A percentile compares a stretch with the other conserved stretches of the same genome.
Evolutionary conservation across 1,284 basidiomycete species (phyloP).

Genomic region (Fomitopsis betulina): DNA sequence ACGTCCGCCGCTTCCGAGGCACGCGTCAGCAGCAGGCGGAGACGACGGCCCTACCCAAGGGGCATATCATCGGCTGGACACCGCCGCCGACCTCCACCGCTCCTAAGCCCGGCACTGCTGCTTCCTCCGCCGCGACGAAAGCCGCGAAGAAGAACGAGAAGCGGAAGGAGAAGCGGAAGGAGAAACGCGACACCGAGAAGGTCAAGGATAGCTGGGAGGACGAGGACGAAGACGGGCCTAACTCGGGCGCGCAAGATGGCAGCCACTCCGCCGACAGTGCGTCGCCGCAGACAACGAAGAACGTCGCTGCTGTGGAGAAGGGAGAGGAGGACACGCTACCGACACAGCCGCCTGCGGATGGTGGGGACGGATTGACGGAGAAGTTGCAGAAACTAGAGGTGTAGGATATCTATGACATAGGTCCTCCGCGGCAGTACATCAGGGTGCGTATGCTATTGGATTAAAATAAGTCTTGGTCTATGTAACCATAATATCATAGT

Average conservation of each 20-base stretch:
- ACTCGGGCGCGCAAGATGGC: conserved; percentile 14
- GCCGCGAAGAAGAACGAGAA: conserved; percentile 80
- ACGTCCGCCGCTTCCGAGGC: conserved; percentile 81
- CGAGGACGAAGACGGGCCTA: conserved; percentile 51
- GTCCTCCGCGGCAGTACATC: neutral
- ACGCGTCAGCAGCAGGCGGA: conserved; percentile 73
- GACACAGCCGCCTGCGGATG: conserved; percentile 5
- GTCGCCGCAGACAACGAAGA: conserved; percentile 14
- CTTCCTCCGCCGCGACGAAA: conserved; percentile 36
- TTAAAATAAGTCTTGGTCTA: conserved; percentile 2
- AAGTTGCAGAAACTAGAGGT: conserved; percentile 42
- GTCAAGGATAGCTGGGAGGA: conserved; percentile 77
- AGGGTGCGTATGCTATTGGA: conserved; percentile 3
- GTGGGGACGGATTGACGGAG: conserved; percentile 32
- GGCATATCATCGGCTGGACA: conserved; percentile 75
- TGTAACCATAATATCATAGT: conserved; percentile 8
- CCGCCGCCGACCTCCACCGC: conserved; percentile 43
- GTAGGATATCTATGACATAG: conserved; percentile 16
- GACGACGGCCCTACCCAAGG: conserved; percentile 56
- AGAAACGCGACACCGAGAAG: conserved; percentile 40
- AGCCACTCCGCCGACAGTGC: conserved; percentile 11
- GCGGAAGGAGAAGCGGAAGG: conserved; percentile 61
- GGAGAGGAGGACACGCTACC: neutral
- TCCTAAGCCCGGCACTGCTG: conserved; percentile 10
- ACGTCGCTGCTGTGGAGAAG: conserved; percentile 7